phyloP scores from a whole-genome alignment of 2,329 filamentous ascomycete genomes.

The Leptosphaerulina australis region DNA sequence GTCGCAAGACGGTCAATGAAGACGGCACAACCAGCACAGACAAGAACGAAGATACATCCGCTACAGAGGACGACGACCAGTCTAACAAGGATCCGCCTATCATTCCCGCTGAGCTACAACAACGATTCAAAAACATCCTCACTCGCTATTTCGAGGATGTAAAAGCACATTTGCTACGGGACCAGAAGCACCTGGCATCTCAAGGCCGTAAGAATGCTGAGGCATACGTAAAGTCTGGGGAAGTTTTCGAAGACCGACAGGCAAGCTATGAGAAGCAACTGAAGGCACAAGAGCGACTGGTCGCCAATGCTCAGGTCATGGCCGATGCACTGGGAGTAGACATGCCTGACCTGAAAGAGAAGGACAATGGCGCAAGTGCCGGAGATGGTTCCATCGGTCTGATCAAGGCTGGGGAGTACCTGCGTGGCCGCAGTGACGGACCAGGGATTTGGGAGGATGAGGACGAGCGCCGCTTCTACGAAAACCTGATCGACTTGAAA shows the following conservation, averaged over 20 bases:
- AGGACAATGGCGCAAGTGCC: conserved; percentile 69
- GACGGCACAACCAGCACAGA: conserved; percentile 71
- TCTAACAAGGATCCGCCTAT: conserved; percentile 72
- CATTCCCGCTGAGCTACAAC: conserved; percentile 75
- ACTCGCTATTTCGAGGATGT: conserved; percentile 92
- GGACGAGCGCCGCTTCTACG: conserved; percentile 96
- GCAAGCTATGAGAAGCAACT: conserved; percentile 93
- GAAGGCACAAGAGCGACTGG: conserved; percentile 88
- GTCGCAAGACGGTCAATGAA: conserved; percentile 82
- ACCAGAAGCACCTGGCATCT: conserved; percentile 84
- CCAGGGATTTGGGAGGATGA: conserved; percentile 99
- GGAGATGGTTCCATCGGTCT: conserved; percentile 84
- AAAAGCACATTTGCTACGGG: conserved; percentile 83
- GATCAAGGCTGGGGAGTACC: conserved; percentile 90
- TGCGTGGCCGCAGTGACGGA: conserved; percentile 86
- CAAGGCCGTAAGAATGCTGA: conserved; percentile 96
- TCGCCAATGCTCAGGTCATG: conserved; percentile 87
- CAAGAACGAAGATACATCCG: conserved; percentile 58
- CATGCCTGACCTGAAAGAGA: conserved; percentile 91
- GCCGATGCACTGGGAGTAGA: conserved; percentile 87
- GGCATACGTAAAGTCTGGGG: conserved; percentile 96
- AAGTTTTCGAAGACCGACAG: conserved; percentile 97
- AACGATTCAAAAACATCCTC: conserved; percentile 84
- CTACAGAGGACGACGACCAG: conserved; percentile 59
- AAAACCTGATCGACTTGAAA: conserved; percentile 92